Base-by-base conservation (phyloP, 306 rosid genomes). In the Corylus heterophylla region DNA sequence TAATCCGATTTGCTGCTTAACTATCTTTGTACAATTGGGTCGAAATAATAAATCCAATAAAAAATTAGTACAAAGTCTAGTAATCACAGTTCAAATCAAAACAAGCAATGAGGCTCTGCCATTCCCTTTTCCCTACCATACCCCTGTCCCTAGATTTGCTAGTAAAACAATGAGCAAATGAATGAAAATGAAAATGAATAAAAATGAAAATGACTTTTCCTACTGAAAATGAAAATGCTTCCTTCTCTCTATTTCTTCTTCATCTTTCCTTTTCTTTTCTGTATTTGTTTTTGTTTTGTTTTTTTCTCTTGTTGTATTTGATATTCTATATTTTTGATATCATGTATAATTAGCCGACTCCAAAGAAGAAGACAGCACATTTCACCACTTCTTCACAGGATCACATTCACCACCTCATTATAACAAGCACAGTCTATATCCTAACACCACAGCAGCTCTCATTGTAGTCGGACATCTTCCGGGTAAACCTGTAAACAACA, bases 401-500 rank as follows among this genome's bases (percentile, higher is more conserved):
- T 72, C 52, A 59, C 25, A 8, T 42, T 78, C 73, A 73, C 44
- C 69, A 55, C 55, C 49, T 52, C 76, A n/a, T 73, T 54, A 14
- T 54, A 54, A 48, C 84, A 52, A 81, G 78, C 71, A 74, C 56
- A 59, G 67, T 80, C 61, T 73, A 74, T 73, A 68, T 73, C 81
- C 81, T 80, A 74, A 29, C 71, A 62, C 49, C 16, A 11, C 25
- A 70, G 63, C 37, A 29, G 47, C 49, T 74, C 45, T 79, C 86
- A 14, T 80, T 77, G 78, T 22, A 25, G 54, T 80, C 77, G 50
- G 52, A 37, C 59, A 64, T 29, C 78, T 71, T 74, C 79, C 31
- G 88, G 88, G 52, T 67, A 63, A 81, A 89, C 81, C 93, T 91
- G 90, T 78, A 80, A 61, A 68, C 31, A 42, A 64, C 5, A 55